Evolutionary conservation across 805 yeast genomes (phyloP).

Genomic region (Ogataea naganishii): DNA sequence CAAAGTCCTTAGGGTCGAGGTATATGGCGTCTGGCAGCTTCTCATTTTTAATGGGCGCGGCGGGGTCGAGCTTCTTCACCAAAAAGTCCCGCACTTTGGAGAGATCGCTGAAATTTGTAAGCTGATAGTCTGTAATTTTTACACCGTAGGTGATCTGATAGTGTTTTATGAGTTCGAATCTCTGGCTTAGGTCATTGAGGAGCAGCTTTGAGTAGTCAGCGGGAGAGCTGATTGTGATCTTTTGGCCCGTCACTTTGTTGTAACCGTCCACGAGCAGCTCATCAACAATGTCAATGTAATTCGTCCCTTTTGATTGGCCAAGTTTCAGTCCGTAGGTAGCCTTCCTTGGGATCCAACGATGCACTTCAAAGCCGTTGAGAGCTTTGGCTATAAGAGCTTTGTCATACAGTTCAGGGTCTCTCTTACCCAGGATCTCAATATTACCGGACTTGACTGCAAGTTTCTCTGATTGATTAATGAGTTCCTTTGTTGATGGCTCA

Average conservation of each 20-base stretch:
- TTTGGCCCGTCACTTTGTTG: background rate
- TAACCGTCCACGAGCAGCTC: slow-evolving; percentile 10
- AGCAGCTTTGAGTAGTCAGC: slow-evolving; percentile 1
- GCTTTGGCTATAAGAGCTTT: slow-evolving; percentile 12
- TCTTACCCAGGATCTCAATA: slow-evolving; percentile 22
- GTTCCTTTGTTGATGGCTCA: slow-evolving; percentile 13
- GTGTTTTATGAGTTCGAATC: slow-evolving; percentile 41
- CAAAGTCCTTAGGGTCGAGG: slow-evolving; percentile 44
- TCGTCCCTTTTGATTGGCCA: slow-evolving; percentile 1
- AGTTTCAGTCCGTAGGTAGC: slow-evolving; percentile 9
- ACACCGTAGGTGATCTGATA: slow-evolving; percentile 42
- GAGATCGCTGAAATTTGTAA: slow-evolving; percentile 33
- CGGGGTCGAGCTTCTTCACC: slow-evolving; percentile 25
- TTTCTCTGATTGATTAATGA: slow-evolving; percentile 20
- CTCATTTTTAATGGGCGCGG: slow-evolving; percentile 39
- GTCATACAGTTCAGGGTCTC: slow-evolving; percentile 18
- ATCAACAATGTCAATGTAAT: slow-evolving; percentile 7
- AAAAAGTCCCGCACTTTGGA: slow-evolving; percentile 30
- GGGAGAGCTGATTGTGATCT: slow-evolving; percentile 4
- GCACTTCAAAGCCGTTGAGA: slow-evolving; percentile 19
- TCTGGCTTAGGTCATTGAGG: slow-evolving; percentile 33
- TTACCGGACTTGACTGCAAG: slow-evolving; percentile 4
- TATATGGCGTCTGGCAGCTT: slow-evolving; percentile 71
- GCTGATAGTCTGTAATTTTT: slow-evolving; percentile 41
- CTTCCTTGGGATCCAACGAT: slow-evolving; percentile 22